Evolutionary conservation across 805 yeast genomes (phyloP), one percentile per base, ranked within the genome.

Genomic region (Wickerhamomyces hampshirensis): DNA sequence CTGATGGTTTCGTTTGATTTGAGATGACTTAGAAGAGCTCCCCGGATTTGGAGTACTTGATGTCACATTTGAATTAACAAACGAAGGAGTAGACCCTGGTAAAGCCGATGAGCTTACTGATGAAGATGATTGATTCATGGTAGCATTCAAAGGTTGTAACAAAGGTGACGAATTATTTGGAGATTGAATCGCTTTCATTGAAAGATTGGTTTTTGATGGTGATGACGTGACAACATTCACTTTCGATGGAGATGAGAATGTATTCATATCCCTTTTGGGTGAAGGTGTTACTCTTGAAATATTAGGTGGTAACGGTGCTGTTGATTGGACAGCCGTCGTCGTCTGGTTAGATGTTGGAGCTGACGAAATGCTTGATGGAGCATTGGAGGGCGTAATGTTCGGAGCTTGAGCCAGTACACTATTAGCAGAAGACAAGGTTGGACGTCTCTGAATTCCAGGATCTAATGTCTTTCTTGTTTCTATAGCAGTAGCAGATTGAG

Each of bases 271-370:
- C 43, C 51, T 42, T 60, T 65, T 65, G 4, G 78, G 78, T 1
- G 78, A 71, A 6, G 77, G 72, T 0, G 75, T 67, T 24, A 68
- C 49, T 10, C 60, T 50, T 18, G 48, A 32, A 11, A 56, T 48
- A 16, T 32, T 33, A 9, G 55, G 55, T n/a, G 50, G 42, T 18
- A 49, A 19, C 16, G 23, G 30, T 8, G 9, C 8, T 6, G 32
- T 21, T 21, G 24, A 21, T 21, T 21, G 26, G 15, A 15, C 6
- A 27, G 35, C 13, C 6, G 31, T 5, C 11, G 27, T 18, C 5
- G 35, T n/a, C n/a, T n/a, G 26, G 8, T 11, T 6, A 10, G 32
- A 19, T 28, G 26, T 28, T 15, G 50, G 45, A n/a, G 35, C 28
- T 16, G 31, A 27, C 10, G 39, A 19, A 17, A 15, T 3, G 35